Conservation (phyloP, 2,329 filamentous ascomycete species). For the Penicillium griseofulvum region DNA sequence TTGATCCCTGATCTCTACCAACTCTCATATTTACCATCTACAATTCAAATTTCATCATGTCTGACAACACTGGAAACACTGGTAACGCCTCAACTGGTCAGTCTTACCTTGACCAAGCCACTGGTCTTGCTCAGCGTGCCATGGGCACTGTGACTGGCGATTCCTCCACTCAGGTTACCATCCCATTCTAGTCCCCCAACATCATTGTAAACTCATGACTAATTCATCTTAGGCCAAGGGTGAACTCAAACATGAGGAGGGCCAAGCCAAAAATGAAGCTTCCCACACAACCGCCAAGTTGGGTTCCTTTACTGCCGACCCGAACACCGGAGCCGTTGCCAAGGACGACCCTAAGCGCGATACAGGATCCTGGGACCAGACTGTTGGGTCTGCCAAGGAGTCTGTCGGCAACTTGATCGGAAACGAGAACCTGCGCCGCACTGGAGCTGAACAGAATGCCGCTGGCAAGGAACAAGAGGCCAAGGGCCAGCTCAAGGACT, state of each 20-base stretch:
- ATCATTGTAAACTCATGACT: background rate
- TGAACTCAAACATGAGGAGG: conserved; percentile 60
- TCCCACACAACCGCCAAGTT: conserved; percentile 73
- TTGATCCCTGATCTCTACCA: no score
- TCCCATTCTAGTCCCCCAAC: background rate
- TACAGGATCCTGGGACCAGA: conserved; percentile 80
- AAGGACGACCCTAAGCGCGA: conserved; percentile 71
- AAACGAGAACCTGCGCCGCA: conserved; percentile 68
- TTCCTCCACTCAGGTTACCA: conserved; percentile 60
- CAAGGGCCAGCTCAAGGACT: conserved; percentile 74
- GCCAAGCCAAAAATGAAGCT: conserved; percentile 64
- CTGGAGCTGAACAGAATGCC: conserved; percentile 74
- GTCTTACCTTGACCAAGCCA: conserved; percentile 71
- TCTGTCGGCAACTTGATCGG: conserved; percentile 72
- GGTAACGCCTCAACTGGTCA: conserved; percentile 68
- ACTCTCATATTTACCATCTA: background rate
- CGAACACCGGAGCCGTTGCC: conserved; percentile 66
- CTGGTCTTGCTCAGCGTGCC: conserved; percentile 68
- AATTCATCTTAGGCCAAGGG: conserved; percentile 61
- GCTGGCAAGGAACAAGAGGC: conserved; percentile 80
- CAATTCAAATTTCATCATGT: conserved; percentile 23
- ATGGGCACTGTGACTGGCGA: conserved; percentile 72
- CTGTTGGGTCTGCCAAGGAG: conserved; percentile 82
- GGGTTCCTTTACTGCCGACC: conserved; percentile 66
- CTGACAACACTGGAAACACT: conserved; percentile 17